phyloP scores from a whole-genome alignment of 139 green algal species.

The Coelastrella sp. region DNA sequence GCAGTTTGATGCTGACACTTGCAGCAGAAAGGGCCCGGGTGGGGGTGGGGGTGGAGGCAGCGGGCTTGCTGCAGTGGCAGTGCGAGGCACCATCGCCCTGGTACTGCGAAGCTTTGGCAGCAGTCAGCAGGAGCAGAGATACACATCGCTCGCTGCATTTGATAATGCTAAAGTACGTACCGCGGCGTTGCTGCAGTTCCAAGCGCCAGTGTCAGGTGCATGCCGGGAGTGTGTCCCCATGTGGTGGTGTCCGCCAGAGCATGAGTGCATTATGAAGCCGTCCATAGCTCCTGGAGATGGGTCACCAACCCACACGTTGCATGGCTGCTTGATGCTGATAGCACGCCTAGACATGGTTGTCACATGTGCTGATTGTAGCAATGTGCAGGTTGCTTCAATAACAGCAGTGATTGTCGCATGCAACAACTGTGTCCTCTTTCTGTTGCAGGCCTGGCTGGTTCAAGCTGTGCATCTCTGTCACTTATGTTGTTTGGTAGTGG shows the following conservation, averaged over 20 bases:
- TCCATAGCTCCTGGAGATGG: neutral
- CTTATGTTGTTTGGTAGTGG: slow-evolving; percentile 52
- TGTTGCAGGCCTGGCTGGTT: neutral
- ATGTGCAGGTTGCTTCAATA: neutral
- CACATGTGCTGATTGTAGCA: neutral
- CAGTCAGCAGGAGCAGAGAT: neutral
- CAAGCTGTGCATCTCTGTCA: slow-evolving; percentile 55
- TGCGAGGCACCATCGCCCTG: neutral
- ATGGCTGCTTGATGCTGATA: too few relatives aligned
- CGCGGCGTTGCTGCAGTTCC: neutral
- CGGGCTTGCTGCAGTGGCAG: too few relatives aligned
- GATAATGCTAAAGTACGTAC: neutral
- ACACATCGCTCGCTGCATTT: neutral
- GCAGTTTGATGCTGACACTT: neutral
- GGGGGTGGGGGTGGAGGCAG: too few relatives aligned
- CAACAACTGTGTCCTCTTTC: too few relatives aligned
- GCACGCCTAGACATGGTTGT: neutral
- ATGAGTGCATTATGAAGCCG: too few relatives aligned
- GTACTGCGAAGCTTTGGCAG: neutral
- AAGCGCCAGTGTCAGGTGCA: neutral
- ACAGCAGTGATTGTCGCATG: neutral
- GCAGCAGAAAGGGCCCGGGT: too few relatives aligned
- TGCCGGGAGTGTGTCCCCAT: neutral
- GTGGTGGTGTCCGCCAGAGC: too few relatives aligned
- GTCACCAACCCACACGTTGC: too few relatives aligned